These are phyloP conservation scores for Entophlyctis helioformis DNA, from an alignment of 192 early-diverging fungal species.

Conservation along the genomic window DNA sequence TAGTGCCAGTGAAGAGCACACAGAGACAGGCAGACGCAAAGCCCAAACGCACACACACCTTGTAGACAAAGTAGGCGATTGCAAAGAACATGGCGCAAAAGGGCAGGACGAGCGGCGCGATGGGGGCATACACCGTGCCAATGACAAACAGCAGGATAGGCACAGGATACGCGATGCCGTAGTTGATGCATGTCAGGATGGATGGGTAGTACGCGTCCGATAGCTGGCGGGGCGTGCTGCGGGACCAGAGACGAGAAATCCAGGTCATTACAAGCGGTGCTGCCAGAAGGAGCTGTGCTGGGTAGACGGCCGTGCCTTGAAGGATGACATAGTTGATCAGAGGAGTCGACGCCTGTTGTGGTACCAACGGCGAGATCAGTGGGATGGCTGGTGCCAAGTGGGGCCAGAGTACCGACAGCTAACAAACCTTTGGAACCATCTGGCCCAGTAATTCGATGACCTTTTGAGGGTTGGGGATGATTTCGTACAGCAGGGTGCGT, in stretches of 20 bases:
- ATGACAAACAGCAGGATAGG: constrained; percentile 38
- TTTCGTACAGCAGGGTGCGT: no score
- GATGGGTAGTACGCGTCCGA: constrained; percentile 41
- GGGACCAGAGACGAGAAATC: constrained; percentile 18
- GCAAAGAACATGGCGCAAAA: constrained; percentile 35
- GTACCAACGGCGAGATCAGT: background rate
- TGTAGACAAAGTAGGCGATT: constrained; percentile 36
- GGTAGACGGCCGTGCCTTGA: constrained; percentile 22
- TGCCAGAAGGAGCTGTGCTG: constrained; percentile 32
- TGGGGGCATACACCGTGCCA: constrained; percentile 30
- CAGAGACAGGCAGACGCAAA: no score
- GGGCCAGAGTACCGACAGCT: no score
- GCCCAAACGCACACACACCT: constrained; percentile 9
- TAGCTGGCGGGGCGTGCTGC: constrained; percentile 22
- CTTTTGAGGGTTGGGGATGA: no score
- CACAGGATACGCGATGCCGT: constrained; percentile 33
- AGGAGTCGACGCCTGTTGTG: constrained; percentile 12
- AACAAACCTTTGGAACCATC: no score
- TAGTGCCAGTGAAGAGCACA: no score
- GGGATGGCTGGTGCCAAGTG: background rate
- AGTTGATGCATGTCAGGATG: constrained; percentile 34
- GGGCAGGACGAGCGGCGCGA: constrained; percentile 35
- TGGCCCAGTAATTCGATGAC: no score
- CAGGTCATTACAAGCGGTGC: constrained; percentile 32
- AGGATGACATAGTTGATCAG: constrained; percentile 35